Conservation (phyloP, 345 rosid genomes). For the Hypericum androsaemum region DNA sequence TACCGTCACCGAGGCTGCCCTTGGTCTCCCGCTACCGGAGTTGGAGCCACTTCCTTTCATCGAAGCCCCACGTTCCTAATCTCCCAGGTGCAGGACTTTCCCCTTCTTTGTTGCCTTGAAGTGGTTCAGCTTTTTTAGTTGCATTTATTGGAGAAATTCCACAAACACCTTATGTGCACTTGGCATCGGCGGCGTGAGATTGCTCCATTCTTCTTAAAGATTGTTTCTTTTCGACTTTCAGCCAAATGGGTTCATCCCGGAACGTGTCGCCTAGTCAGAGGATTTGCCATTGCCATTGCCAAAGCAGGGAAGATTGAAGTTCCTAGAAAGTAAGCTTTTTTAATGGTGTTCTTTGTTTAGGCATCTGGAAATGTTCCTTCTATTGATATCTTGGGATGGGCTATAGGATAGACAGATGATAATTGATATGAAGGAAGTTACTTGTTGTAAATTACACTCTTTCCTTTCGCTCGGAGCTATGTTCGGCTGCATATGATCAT, state of each 20-base stretch:
- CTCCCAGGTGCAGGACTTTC: constrained; percentile 21
- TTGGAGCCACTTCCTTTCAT: constrained; percentile 15
- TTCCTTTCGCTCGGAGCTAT: neutral
- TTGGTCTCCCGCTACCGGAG: constrained; percentile 21
- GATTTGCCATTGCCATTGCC: constrained; percentile 39
- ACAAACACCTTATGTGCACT: constrained; percentile 18
- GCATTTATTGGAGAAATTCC: constrained; percentile 14
- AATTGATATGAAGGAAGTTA: neutral
- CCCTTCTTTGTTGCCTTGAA: neutral
- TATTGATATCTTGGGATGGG: neutral
- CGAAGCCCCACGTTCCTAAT: constrained; percentile 26
- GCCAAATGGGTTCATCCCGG: constrained; percentile 34
- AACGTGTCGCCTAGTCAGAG: constrained; percentile 25
- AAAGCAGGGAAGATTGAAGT: constrained; percentile 40
- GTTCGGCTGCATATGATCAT: no score
- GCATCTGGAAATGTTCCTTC: neutral
- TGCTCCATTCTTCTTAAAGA: neutral
- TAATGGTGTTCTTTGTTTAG: neutral
- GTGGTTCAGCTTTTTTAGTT: neutral
- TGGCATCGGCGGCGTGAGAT: neutral
- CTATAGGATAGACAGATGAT: no score
- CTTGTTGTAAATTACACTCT: neutral
- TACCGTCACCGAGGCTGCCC: constrained; percentile 34
- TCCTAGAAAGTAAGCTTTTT: constrained; percentile 42
- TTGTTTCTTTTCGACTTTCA: constrained; percentile 14